phyloP scores from a whole-genome alignment of 2,329 filamentous ascomycete species.

The Knufia petricola region DNA sequence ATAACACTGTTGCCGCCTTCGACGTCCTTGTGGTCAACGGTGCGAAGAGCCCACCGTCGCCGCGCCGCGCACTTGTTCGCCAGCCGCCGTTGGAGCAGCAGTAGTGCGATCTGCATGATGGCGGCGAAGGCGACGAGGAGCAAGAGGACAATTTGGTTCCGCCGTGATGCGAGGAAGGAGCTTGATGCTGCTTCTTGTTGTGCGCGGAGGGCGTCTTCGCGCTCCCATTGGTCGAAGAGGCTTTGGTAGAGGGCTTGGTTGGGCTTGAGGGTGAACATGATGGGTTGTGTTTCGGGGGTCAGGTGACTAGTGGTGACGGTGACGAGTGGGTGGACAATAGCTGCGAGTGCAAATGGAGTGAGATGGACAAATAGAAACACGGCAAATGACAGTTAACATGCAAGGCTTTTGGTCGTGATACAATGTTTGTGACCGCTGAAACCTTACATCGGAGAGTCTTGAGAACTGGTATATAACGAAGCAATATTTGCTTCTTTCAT shows the following conservation, averaged over 20 bases:
- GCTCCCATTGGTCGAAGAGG: constrained; percentile 3
- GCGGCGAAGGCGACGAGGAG: not conserved
- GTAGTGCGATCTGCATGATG: not conserved
- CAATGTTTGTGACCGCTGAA: not conserved
- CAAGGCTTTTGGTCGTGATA: not conserved
- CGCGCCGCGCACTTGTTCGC: not conserved
- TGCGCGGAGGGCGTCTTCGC: not conserved
- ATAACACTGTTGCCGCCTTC: too few species aligned
- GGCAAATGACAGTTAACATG: not conserved
- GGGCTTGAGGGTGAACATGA: constrained; percentile 3
- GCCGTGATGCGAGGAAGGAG: not conserved
- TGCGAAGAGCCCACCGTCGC: not conserved
- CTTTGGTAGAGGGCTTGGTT: constrained; percentile 1
- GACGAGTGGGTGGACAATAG: too few species aligned
- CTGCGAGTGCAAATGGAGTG: not conserved
- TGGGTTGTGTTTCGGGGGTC: not conserved
- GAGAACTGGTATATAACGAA: not conserved
- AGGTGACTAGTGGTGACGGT: not conserved
- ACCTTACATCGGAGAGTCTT: not conserved
- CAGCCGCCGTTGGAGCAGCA: not conserved
- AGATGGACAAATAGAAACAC: not conserved
- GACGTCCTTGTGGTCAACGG: not conserved
- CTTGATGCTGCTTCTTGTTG: constrained; percentile 1
- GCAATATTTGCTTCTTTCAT: too few species aligned
- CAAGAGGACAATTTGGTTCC: not conserved